Conservation (phyloP, 176 grass and related monocot genomes). For the Juncus effusus region DNA sequence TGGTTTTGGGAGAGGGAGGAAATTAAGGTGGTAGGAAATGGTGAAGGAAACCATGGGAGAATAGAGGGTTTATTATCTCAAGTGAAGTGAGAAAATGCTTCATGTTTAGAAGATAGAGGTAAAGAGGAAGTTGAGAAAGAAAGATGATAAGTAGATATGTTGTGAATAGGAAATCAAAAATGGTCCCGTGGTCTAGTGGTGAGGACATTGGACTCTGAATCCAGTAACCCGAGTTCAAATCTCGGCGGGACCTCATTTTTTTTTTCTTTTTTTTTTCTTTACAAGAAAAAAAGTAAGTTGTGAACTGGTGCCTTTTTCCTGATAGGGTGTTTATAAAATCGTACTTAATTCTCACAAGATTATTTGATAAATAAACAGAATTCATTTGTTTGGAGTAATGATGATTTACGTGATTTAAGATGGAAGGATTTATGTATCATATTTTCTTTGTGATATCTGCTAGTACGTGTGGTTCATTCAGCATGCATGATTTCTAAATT, state of each 20-base stretch:
- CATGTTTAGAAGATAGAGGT: neutral
- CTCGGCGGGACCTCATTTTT: conserved; percentile 31
- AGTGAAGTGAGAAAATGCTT: conserved; percentile 3
- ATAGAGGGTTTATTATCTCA: conserved; percentile 19
- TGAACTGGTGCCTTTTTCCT: too few species aligned
- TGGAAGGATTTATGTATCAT: too few species aligned
- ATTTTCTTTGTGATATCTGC: too few species aligned
- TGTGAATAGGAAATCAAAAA: neutral
- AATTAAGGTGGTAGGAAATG: neutral
- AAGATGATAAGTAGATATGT: too few species aligned
- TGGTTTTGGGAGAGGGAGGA: conserved; percentile 4
- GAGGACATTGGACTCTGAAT: conserved; percentile 44
- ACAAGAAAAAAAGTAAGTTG: too few species aligned
- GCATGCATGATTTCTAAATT: too few species aligned
- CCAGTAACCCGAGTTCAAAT: conserved; percentile 45
- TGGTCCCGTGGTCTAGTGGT: conserved; percentile 40
- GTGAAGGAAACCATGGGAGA: conserved; percentile 24
- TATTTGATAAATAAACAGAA: too few species aligned
- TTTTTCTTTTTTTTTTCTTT: neutral
- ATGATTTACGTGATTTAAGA: too few species aligned
- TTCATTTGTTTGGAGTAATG: too few species aligned
- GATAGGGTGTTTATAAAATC: too few species aligned
- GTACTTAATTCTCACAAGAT: too few species aligned
- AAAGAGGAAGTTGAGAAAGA: conserved; percentile 21
- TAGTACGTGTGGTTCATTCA: neutral